These are phyloP conservation scores for Chaetomium strumarium DNA, from an alignment of 2,329 filamentous ascomycete genomes.

Conservation along the genomic window DNA sequence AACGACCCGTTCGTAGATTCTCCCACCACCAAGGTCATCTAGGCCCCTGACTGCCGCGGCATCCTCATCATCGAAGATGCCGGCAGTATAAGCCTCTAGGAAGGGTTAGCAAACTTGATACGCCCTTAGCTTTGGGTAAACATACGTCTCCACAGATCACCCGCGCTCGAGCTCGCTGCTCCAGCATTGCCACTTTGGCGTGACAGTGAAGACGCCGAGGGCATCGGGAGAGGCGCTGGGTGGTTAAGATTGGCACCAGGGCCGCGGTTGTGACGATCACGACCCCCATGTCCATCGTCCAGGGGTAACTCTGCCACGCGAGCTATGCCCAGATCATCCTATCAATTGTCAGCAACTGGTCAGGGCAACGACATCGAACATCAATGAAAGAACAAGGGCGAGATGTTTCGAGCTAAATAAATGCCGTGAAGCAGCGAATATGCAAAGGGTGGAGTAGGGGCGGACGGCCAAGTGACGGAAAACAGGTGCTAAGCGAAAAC, in stretches of 20 bases:
- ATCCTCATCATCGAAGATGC: conserved; percentile 29
- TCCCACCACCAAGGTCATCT: conserved; percentile 25
- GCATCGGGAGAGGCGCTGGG: background rate
- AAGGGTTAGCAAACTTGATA: background rate
- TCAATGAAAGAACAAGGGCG: too few species aligned
- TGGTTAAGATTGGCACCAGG: background rate
- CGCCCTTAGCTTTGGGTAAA: background rate
- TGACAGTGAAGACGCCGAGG: too few species aligned
- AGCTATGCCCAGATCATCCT: conserved; percentile 29
- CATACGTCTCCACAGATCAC: conserved; percentile 10
- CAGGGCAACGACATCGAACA: background rate
- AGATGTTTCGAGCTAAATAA: too few species aligned
- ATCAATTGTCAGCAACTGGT: conserved; percentile 1
- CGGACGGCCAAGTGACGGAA: too few species aligned
- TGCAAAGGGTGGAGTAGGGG: too few species aligned
- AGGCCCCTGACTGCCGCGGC: conserved; percentile 25
- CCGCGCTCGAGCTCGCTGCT: background rate
- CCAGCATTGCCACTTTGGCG: background rate
- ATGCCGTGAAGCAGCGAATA: too few species aligned
- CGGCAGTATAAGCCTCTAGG: conserved; percentile 20
- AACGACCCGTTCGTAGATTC: conserved; percentile 21
- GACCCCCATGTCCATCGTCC: conserved; percentile 1
- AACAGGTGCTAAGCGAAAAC: too few species aligned
- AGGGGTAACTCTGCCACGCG: conserved; percentile 24
- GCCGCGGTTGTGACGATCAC: background rate